Conservation (phyloP, 2,329 filamentous ascomycete genomes). For the Sporothrix pallida region DNA sequence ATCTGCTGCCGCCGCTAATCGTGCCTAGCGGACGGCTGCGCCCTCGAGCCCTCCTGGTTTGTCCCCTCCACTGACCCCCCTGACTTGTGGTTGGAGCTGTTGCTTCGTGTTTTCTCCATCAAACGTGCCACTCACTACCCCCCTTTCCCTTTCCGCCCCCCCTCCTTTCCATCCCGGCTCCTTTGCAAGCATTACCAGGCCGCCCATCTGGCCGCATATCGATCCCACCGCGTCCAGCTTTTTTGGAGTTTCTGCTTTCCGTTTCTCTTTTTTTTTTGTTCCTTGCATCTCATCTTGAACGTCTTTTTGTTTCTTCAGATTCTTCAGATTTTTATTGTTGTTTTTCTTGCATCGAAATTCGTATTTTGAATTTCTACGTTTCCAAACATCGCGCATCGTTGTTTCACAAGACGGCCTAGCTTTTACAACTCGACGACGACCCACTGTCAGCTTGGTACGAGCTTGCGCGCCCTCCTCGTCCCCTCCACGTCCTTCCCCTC, state of each 20-base stretch:
- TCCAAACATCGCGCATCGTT: not conserved
- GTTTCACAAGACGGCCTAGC: constrained; percentile 9
- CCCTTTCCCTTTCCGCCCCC: constrained; percentile 23
- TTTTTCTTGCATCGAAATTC: not conserved
- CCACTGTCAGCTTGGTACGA: constrained; percentile 27
- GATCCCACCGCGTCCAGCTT: constrained; percentile 33
- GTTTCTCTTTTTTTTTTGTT: constrained; percentile 8
- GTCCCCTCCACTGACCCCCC: not conserved
- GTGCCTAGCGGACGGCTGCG: constrained; percentile 34
- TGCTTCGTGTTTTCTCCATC: constrained; percentile 6
- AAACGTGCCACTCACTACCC: constrained; percentile 26
- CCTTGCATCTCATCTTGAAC: not conserved
- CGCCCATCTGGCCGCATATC: constrained; percentile 36
- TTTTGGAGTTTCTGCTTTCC: constrained; percentile 29
- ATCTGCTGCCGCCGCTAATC: constrained; percentile 36
- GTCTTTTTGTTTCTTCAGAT: not conserved
- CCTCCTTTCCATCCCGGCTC: constrained; percentile 31
- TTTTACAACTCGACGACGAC: constrained; percentile 8
- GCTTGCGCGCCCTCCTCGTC: constrained; percentile 16
- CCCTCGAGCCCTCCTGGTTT: constrained; percentile 27
- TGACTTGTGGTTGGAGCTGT: constrained; percentile 14
- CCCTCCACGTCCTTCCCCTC: constrained; percentile 2
- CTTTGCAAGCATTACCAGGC: constrained; percentile 32
- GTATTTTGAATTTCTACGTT: constrained; percentile 3
- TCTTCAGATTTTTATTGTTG: not conserved